Conservation (phyloP, 495 filamentous ascomycete species). For the Trichoderma erinaceum region DNA sequence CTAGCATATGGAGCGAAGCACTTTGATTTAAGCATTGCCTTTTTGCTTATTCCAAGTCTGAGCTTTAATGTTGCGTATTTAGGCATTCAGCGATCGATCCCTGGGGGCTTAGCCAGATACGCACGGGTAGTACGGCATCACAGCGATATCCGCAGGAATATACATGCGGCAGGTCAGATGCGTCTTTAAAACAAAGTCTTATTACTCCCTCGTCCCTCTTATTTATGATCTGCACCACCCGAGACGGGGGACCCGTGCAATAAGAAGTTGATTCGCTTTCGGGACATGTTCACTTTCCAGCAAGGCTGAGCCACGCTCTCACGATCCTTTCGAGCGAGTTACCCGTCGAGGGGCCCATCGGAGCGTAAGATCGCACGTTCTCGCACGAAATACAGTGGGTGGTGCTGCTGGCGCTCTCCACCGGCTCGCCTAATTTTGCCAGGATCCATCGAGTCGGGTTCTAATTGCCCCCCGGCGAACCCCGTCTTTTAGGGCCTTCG, state of each 20-base stretch:
- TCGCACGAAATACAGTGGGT: not conserved
- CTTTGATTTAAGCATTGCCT: not conserved
- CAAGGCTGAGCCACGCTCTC: not conserved
- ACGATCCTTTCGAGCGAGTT: not conserved
- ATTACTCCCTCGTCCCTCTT: not conserved
- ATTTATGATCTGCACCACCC: not conserved
- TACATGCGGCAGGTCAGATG: no score
- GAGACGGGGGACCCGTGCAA: not conserved
- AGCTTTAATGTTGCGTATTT: no score
- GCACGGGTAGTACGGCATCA: not conserved
- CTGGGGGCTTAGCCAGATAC: no score
- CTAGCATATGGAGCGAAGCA: not conserved
- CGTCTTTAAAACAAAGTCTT: not conserved
- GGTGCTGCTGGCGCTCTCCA: not conserved
- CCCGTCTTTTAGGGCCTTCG: not conserved
- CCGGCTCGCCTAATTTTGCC: not conserved
- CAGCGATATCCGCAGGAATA: no score
- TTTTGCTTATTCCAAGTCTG: not conserved
- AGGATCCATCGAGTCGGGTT: not conserved
- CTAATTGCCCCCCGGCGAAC: not conserved
- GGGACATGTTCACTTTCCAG: not conserved
- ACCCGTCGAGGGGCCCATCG: not conserved
- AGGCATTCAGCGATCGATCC: no score
- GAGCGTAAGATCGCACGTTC: not conserved
- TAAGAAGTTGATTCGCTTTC: not conserved